phyloP scores from a whole-genome alignment of 2,329 filamentous ascomycete genomes.

The Fulvia fulva region DNA sequence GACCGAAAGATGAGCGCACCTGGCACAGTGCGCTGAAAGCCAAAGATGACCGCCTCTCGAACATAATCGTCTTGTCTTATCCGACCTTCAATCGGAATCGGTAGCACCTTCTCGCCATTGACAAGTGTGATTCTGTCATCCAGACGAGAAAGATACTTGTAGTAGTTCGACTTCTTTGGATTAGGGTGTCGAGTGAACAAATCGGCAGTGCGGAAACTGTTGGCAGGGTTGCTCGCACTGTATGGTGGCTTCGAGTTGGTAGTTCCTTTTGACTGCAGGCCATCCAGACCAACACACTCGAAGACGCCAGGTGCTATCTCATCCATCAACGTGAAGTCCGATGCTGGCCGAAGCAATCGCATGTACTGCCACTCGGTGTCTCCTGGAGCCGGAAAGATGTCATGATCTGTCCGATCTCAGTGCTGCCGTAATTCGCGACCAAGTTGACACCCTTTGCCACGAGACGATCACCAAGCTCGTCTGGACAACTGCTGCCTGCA shows the following conservation, averaged over 20 bases:
- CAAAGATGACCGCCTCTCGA: conserved; percentile 56
- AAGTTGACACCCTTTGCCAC: conserved; percentile 33
- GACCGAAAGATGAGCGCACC: conserved; percentile 52
- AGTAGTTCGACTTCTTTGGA: conserved; percentile 41
- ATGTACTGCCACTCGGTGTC: conserved; percentile 61
- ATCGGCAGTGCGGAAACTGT: conserved; percentile 50
- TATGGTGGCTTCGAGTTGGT: conserved; percentile 39
- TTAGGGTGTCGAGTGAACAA: conserved; percentile 42
- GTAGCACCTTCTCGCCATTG: conserved; percentile 51
- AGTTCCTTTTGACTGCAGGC: conserved; percentile 33
- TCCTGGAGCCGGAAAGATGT: conserved; percentile 52
- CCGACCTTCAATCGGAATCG: conserved; percentile 50
- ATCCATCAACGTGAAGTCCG: conserved; percentile 30
- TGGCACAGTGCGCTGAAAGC: conserved; percentile 49
- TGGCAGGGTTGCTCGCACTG: conserved; percentile 37
- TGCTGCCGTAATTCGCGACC: conserved; percentile 42
- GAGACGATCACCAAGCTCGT: conserved; percentile 33
- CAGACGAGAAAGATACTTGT: conserved; percentile 45
- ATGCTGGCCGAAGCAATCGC: conserved; percentile 33
- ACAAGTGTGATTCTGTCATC: conserved; percentile 47
- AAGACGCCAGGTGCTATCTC: conserved; percentile 39
- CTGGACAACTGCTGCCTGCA: conserved; percentile 33
- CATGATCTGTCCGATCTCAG: conserved; percentile 61
- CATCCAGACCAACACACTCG: conserved; percentile 40
- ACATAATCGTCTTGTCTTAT: conserved; percentile 53